These are phyloP conservation scores for Heterobasidion parviporum DNA, from an alignment of 1,284 basidiomycete genomes.

Conservation along the genomic window DNA sequence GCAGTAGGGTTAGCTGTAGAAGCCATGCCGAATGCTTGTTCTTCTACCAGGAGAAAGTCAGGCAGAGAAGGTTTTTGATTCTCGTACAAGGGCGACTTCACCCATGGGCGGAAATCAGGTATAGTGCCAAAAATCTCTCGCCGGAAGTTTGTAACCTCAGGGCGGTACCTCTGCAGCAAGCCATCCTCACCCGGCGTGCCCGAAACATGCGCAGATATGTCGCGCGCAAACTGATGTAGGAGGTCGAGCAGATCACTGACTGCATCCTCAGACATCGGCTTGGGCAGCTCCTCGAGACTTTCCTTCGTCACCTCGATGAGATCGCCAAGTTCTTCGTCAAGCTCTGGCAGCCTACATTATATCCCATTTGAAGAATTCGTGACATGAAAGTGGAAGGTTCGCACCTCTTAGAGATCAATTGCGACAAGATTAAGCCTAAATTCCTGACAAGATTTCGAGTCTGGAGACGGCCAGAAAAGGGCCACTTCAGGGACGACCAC, in stretches of 20 bases:
- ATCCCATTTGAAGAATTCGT: background rate
- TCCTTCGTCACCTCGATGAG: slow-evolving; percentile 33
- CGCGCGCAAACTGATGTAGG: slow-evolving; percentile 35
- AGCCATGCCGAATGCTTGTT: too few relatives aligned
- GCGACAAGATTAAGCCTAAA: slow-evolving; percentile 45
- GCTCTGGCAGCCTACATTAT: slow-evolving; percentile 47
- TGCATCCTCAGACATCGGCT: slow-evolving; percentile 44
- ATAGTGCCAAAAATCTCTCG: slow-evolving; percentile 24
- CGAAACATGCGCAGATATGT: slow-evolving; percentile 36
- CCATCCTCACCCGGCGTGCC: slow-evolving; percentile 43
- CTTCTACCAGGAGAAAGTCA: too few relatives aligned
- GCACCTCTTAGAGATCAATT: slow-evolving; percentile 50
- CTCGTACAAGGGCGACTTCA: too few relatives aligned
- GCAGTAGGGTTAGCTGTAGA: too few relatives aligned
- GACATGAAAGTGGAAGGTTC: slow-evolving; percentile 4
- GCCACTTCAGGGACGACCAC: slow-evolving; percentile 43
- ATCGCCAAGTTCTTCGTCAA: slow-evolving; percentile 41
- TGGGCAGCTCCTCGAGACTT: slow-evolving; percentile 34
- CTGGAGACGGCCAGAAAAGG: slow-evolving; percentile 40
- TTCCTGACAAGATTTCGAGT: slow-evolving; percentile 44
- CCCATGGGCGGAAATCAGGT: too few relatives aligned
- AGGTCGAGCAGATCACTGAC: slow-evolving; percentile 42
- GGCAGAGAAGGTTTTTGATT: too few relatives aligned
- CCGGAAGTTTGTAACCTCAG: slow-evolving; percentile 38
- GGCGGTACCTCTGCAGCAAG: slow-evolving; percentile 45